These are phyloP conservation scores for Acacia crassicarpa DNA, from an alignment of 306 rosid genomes.

Conservation along the genomic window DNA sequence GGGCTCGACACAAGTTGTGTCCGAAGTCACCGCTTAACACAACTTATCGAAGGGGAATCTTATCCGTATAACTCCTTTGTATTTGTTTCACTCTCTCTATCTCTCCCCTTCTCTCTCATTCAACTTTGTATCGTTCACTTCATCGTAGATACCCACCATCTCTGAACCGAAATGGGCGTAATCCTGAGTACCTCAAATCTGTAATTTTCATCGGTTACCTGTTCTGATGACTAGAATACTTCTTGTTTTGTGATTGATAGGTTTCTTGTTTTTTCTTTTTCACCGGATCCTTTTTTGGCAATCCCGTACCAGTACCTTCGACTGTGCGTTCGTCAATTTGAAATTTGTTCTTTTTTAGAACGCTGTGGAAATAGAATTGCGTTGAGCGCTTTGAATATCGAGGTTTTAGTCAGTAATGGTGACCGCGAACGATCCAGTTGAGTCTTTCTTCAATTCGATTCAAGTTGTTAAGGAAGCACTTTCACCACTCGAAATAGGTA, in stretches of 20 bases:
- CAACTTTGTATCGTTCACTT: background rate
- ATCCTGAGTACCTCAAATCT: slow-evolving; percentile 22
- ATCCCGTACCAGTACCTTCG: slow-evolving; percentile 26
- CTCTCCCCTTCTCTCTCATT: background rate
- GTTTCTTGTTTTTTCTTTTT: slow-evolving; percentile 2
- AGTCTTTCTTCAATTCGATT: slow-evolving; percentile 85
- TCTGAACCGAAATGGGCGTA: slow-evolving; percentile 26
- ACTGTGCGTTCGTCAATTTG: background rate
- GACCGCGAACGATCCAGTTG: slow-evolving; percentile 75
- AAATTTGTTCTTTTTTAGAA: background rate
- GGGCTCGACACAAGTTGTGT: slow-evolving; percentile 30
- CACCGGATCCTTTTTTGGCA: slow-evolving; percentile 33
- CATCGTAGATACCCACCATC: background rate
- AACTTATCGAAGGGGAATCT: slow-evolving; percentile 34
- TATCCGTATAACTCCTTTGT: slow-evolving; percentile 25
- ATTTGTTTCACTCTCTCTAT: background rate
- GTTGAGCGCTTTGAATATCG: slow-evolving; percentile 19
- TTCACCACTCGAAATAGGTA: slow-evolving; percentile 72
- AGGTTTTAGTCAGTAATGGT: slow-evolving; percentile 64
- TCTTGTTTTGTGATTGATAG: slow-evolving; percentile 21
- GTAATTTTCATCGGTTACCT: slow-evolving; percentile 29
- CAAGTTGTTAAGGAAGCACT: slow-evolving; percentile 74
- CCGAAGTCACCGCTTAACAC: slow-evolving; percentile 42
- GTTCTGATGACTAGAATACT: slow-evolving; percentile 27
- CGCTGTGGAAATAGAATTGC: background rate